These are phyloP conservation scores for Naumovozyma dairenensis DNA, from an alignment of 805 yeast species.

Conservation along the genomic window DNA sequence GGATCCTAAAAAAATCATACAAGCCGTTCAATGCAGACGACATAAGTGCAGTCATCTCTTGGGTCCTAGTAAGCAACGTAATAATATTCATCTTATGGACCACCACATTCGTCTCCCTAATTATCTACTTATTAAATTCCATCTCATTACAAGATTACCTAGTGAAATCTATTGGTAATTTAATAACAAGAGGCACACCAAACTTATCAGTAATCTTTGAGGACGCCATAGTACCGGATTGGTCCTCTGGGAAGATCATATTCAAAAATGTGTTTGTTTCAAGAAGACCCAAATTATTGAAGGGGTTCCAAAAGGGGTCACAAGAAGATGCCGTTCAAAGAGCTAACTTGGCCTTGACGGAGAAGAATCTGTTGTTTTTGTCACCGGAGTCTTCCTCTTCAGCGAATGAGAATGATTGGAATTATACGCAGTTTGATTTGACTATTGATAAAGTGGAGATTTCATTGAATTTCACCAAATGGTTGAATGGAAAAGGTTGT, in stretches of 20 bases:
- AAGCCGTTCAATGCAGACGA: slow-evolving; percentile 91
- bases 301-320: slow-evolving; percentile 56
- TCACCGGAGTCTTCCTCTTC: too few species aligned
- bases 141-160: slow-evolving; percentile 58
- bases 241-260: slow-evolving; percentile 79
- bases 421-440: slow-evolving; percentile 90
- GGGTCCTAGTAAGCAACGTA: slow-evolving; percentile 85
- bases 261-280: slow-evolving; percentile 81
- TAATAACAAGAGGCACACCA: slow-evolving; percentile 74
- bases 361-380: slow-evolving; percentile 20
- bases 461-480: slow-evolving; percentile 69
- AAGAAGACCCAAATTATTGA: slow-evolving; percentile 53
- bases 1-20: slow-evolving; percentile 66
- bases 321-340: slow-evolving; percentile 62
- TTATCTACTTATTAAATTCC: slow-evolving; percentile 61
- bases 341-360: slow-evolving; percentile 32
- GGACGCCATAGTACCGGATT: slow-evolving; percentile 87
- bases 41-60: slow-evolving; percentile 77
- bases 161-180: slow-evolving; percentile 71
- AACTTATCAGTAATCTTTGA: slow-evolving; percentile 81
- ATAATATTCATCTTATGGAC: slow-evolving; percentile 75
- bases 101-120: slow-evolving; percentile 79
- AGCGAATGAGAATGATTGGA: slow-evolving; percentile 67
- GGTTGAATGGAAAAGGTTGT: slow-evolving; percentile 87
- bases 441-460: slow-evolving; percentile 79